Evolutionary conservation across 495 filamentous ascomycete species (phyloP).

Genomic region (Xylaria nigripes): DNA sequence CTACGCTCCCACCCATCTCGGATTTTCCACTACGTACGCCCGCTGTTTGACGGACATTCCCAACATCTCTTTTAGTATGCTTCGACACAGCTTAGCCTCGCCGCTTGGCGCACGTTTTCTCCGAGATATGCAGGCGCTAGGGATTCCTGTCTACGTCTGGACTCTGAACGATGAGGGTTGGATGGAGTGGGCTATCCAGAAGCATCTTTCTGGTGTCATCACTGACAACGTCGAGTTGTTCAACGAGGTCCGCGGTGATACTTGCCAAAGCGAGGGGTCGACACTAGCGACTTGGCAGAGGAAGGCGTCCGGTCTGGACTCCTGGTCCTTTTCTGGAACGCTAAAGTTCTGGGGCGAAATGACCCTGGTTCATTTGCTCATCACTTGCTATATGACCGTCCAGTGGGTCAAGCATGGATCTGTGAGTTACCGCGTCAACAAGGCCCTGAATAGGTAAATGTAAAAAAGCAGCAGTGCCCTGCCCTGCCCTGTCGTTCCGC

Average conservation of each 20-base stretch:
- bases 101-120: constrained; percentile 57
- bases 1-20: constrained; percentile 65
- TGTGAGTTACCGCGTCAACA: not conserved
- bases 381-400: not conserved
- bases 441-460: not conserved
- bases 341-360: constrained; percentile 2
- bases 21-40: constrained; percentile 60
- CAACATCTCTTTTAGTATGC: constrained; percentile 65
- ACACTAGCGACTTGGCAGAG: not conserved
- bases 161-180: constrained; percentile 67
- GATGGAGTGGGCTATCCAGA: constrained; percentile 62
- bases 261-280: not conserved
- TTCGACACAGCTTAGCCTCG: constrained; percentile 55
- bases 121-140: constrained; percentile 43
- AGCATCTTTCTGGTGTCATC: constrained; percentile 45
- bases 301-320: not conserved
- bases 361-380: not conserved
- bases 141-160: constrained; percentile 64
- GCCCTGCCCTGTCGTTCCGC: too few relatives aligned
- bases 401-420: not conserved
- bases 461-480: not conserved
- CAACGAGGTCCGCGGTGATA: constrained; percentile 31
- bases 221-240: constrained; percentile 48
- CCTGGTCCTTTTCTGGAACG: not conserved
- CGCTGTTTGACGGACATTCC: constrained; percentile 56